phyloP scores from a whole-genome alignment of 169 alveolate species.

The Sarcocystis neurona region DNA sequence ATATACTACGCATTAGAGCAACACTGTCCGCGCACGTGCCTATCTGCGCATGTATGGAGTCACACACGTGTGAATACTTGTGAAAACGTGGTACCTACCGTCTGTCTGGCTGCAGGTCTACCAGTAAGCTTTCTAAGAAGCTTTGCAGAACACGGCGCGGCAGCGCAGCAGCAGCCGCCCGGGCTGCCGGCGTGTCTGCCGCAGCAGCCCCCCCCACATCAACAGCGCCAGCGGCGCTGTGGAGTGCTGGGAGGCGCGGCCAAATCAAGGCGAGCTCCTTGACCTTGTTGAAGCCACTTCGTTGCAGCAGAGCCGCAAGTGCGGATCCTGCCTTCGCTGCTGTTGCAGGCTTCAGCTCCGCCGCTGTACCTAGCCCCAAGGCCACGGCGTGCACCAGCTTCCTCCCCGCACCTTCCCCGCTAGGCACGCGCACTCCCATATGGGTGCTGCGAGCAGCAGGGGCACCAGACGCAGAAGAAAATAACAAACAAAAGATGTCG shows the following conservation, averaged over 20 bases:
- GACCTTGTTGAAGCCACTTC: constrained; percentile 4
- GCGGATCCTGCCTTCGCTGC: constrained; percentile 8
- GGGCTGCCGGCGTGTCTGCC: constrained; percentile 11
- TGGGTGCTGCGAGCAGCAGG: too few species aligned
- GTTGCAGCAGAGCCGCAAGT: not conserved
- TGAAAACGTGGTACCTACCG: not conserved
- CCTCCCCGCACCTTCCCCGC: too few species aligned
- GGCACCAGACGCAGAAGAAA: too few species aligned
- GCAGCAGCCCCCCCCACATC: not conserved
- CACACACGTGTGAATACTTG: too few species aligned
- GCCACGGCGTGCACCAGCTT: not conserved
- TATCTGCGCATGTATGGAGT: too few species aligned
- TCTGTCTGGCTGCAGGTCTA: constrained; percentile 14
- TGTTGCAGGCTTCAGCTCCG: not conserved
- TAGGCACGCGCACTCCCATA: too few species aligned
- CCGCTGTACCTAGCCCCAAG: not conserved
- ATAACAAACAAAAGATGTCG: too few species aligned
- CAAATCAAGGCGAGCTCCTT: not conserved
- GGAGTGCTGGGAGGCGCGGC: too few species aligned
- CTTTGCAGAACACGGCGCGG: not conserved
- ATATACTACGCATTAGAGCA: too few species aligned
- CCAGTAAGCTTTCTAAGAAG: constrained; percentile 14
- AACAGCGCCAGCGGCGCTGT: too few species aligned
- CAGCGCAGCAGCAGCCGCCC: not conserved
- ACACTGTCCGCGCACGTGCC: too few species aligned